phyloP scores from a whole-genome alignment of 2,329 filamentous ascomycete species.

The Apiospora aurea region DNA sequence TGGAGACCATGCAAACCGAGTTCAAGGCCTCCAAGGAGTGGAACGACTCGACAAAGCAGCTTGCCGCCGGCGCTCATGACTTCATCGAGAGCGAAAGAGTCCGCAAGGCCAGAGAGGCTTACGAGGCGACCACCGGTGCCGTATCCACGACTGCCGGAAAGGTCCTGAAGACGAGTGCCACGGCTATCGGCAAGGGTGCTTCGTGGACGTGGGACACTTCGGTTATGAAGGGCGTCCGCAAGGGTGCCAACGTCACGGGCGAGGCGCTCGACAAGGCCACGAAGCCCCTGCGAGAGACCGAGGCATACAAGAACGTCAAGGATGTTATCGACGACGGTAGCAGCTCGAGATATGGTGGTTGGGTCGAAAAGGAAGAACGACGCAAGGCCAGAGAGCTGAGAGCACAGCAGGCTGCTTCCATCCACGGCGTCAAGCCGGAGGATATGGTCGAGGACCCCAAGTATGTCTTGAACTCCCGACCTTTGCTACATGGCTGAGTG shows the following conservation, averaged over 20 bases:
- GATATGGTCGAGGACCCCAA: constrained; percentile 83
- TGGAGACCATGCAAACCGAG: constrained; percentile 91
- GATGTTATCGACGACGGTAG: constrained; percentile 96
- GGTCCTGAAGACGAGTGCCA: constrained; percentile 85
- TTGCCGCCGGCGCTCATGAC: constrained; percentile 86
- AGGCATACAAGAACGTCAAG: constrained; percentile 94
- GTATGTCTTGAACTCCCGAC: constrained; percentile 61
- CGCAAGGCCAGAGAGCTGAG: constrained; percentile 77
- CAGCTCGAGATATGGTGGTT: constrained; percentile 94
- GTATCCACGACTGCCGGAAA: constrained; percentile 80
- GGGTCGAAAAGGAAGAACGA: constrained; percentile 95
- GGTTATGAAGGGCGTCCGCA: constrained; percentile 89
- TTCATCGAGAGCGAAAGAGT: constrained; percentile 94
- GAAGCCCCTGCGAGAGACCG: constrained; percentile 89
- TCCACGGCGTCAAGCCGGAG: constrained; percentile 60
- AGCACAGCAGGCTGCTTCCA: constrained; percentile 64
- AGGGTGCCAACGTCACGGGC: constrained; percentile 85
- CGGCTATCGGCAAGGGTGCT: constrained; percentile 87
- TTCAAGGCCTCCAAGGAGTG: constrained; percentile 98
- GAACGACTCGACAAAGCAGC: constrained; percentile 97
- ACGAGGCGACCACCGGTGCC: constrained; percentile 84
- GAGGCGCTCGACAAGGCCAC: constrained; percentile 93
- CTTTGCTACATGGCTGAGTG: constrained; percentile 29
- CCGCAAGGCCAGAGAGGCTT: constrained; percentile 83
- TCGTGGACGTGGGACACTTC: constrained; percentile 97